These are phyloP conservation scores for Hsuehochloa calcarea DNA, from an alignment of 176 grass and related monocot genomes.

Conservation along the genomic window DNA sequence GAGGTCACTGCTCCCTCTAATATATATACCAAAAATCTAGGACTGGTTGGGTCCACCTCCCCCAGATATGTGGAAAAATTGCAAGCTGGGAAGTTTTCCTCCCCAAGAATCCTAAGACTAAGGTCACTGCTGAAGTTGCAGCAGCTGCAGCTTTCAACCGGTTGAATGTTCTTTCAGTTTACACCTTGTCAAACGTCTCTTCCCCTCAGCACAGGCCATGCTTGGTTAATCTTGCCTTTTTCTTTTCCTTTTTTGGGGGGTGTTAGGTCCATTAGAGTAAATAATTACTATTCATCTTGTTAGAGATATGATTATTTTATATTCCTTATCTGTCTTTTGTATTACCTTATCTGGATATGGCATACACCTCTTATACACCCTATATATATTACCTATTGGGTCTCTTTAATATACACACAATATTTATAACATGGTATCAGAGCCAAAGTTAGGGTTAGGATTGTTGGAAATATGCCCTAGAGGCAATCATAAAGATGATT, in stretches of 20 bases:
- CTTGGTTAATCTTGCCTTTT: background rate
- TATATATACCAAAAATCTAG: constrained; percentile 45
- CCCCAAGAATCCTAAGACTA: constrained; percentile 11
- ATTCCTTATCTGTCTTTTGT: no score
- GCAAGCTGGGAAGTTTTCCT: background rate
- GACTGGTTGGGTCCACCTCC: background rate
- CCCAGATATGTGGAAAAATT: constrained; percentile 30
- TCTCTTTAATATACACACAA: no score
- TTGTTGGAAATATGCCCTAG: no score
- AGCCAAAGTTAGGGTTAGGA: no score
- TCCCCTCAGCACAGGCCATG: constrained; percentile 20
- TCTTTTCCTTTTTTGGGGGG: background rate
- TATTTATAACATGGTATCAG: no score
- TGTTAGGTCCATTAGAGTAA: background rate
- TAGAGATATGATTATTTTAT: no score
- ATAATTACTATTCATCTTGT: no score
- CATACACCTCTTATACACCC: no score
- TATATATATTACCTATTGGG: no score
- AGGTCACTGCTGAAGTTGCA: constrained; percentile 29
- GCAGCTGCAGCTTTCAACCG: background rate
- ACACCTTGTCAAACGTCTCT: constrained; percentile 18
- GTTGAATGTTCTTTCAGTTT: constrained; percentile 18
- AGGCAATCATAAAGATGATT: no score
- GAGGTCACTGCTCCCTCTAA: constrained; percentile 26
- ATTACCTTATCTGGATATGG: no score